Conservation (phyloP, 768 basidiomycete species). For the Hygrocybe coccinea region DNA sequence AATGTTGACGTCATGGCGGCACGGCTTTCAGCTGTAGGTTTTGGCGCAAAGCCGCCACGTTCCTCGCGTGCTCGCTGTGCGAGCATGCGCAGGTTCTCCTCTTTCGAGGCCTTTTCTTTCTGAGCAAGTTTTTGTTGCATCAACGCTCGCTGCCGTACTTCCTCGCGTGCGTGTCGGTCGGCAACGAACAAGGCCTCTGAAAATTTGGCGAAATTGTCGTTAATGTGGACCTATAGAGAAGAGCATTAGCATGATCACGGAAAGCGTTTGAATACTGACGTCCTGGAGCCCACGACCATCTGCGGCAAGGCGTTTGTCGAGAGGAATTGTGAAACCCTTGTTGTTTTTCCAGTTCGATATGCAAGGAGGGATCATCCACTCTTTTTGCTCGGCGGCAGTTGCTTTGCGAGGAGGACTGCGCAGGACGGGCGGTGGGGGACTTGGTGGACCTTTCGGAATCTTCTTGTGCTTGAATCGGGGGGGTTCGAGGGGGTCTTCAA, state of each 20-base stretch:
- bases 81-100: slow-evolving; percentile 89
- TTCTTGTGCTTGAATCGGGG: slow-evolving; percentile 99
- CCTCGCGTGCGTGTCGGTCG: slow-evolving; percentile 95
- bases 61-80: slow-evolving; percentile 96
- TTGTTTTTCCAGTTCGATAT: slow-evolving; percentile 99
- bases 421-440: slow-evolving; percentile 92
- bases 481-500: slow-evolving; percentile 96
- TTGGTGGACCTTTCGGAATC: slow-evolving; percentile 93
- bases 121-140: slow-evolving; percentile 99
- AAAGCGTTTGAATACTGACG: slow-evolving; percentile 44
- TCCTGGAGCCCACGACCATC: slow-evolving; percentile 98
- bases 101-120: slow-evolving; percentile 96
- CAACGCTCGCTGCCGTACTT: slow-evolving; percentile 90
- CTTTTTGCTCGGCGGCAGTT: slow-evolving; percentile 96
- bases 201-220: slow-evolving; percentile 98
- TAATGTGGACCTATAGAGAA: slow-evolving; percentile 81
- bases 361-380: slow-evolving; percentile 99
- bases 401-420: slow-evolving; percentile 95
- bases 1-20: slow-evolving; percentile 71
- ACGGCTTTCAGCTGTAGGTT: slow-evolving; percentile 61
- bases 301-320: slow-evolving; percentile 96
- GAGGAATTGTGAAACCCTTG: slow-evolving; percentile 98
- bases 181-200: slow-evolving; percentile 94
- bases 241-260: not conserved
- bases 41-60: slow-evolving; percentile 71